Evolutionary conservation across 1,284 basidiomycete species (phyloP).

Genomic region (Trametes polyzona): DNA sequence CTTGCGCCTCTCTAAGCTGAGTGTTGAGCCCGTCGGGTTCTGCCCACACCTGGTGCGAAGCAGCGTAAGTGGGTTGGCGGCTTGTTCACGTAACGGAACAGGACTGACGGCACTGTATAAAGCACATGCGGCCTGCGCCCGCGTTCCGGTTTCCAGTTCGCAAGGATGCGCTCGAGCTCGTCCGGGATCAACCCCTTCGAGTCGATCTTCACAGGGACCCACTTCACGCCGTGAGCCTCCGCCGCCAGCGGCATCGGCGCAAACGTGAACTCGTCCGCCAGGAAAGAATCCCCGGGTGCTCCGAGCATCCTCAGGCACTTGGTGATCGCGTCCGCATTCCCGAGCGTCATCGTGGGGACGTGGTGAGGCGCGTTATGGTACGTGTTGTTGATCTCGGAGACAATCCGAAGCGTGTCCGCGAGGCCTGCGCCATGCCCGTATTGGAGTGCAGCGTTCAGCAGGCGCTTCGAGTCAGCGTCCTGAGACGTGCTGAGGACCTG

Average conservation of each 20-base stretch:
- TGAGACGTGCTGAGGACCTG: constrained; percentile 38
- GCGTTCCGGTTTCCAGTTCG: constrained; percentile 39
- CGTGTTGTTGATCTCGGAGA: constrained; percentile 36
- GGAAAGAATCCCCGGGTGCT: constrained; percentile 42
- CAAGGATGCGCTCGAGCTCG: constrained; percentile 42
- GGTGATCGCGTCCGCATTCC: constrained; percentile 43
- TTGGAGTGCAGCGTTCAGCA: constrained; percentile 40
- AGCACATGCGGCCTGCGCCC: constrained; percentile 45
- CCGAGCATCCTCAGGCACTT: constrained; percentile 47
- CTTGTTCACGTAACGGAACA: not conserved
- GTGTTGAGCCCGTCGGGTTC: constrained; percentile 48
- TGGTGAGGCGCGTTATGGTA: constrained; percentile 41
- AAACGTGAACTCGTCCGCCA: constrained; percentile 50
- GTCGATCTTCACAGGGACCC: constrained; percentile 46
- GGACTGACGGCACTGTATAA: constrained; percentile 44
- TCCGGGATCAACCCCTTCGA: constrained; percentile 44
- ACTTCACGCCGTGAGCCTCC: constrained; percentile 42
- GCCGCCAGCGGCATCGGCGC: constrained; percentile 42
- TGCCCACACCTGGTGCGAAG: constrained; percentile 40
- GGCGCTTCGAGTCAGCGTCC: constrained; percentile 33
- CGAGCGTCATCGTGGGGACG: constrained; percentile 42
- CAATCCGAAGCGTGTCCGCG: constrained; percentile 34
- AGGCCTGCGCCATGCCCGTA: constrained; percentile 44
- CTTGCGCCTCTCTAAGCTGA: constrained; percentile 40
- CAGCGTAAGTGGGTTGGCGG: not conserved